Evolutionary conservation across 352 stramenopile genomes (phyloP), one percentile per base, ranked within the genome.

Genomic region (Globisporangium heterothallicum): DNA sequence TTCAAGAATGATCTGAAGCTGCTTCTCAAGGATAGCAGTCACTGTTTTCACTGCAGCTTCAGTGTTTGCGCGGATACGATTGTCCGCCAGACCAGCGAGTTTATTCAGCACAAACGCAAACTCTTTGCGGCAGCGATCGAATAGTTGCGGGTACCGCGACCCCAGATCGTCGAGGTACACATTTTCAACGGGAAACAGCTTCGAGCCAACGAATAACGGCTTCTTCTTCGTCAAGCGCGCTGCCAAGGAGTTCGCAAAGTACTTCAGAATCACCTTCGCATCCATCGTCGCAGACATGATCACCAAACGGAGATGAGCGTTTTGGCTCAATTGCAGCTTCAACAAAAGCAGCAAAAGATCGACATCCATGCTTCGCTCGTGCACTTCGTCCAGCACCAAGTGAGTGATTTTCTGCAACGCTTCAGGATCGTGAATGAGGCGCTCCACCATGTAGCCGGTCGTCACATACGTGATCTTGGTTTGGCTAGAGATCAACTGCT

Each of bases 261-360:
- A 96, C 59, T 89, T 86, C 42, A 92, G 73, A n/a, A 95, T 66
- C 40, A 98, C 64, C n/a, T 88, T 78, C 0, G 93, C 89, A 48
- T 96, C 92, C 63, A 99, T 87, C 6, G 96, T 99, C 13, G 96
- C 96, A 42, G 82, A 97, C 96, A 99, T 99, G 42, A 99, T 89
- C 14, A 99, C 79, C 2, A 99, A 61, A 5, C 90, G 78, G 4
- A 98, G 68, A 34, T 91, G 64, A 13, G 66, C 43, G 42, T 87
- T 65, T 14, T 81, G 42, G 42, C 72, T 74, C n/a, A 88, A 53
- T 46, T 90, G 70, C 5, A 88, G 62, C 19, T 94, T 86, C 24
- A 95, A 78, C 22, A 99, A 64, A 14, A 98, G 61, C 24, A 97
- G 87, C 3, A 99, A 66, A 21, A 98, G 74, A 55, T 99, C 96